A percentile compares a stretch with the other conserved stretches of the same genome.
Evolutionary conservation across 78 protist genomes (phyloP).

Genomic region (Goniomonas avonlea): DNA sequence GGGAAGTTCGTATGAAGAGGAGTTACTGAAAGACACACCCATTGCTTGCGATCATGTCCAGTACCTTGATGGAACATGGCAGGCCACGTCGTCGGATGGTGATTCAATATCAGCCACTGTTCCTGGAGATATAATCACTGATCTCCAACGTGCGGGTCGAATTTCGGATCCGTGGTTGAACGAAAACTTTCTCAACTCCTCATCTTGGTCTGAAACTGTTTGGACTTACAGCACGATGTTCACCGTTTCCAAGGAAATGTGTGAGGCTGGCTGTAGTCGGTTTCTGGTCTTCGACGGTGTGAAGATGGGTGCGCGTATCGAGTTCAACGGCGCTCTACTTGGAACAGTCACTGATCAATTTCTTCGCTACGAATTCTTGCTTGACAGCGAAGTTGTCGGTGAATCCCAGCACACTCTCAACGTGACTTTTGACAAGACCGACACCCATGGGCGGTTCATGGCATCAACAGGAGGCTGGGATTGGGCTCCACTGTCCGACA

Average conservation of each 20-base stretch:
- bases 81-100: not conserved
- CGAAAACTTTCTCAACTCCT: constrained; percentile 1
- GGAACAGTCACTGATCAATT: constrained; percentile 19
- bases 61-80: constrained; percentile 29
- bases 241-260: too few species aligned
- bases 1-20: too few species aligned
- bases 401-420: not conserved
- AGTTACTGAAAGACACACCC: too few species aligned
- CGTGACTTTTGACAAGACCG: too few species aligned
- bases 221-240: constrained; percentile 26
- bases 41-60: not conserved
- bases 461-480: constrained; percentile 37
- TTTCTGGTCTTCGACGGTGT: constrained; percentile 41
- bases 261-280: too few species aligned
- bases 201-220: not conserved
- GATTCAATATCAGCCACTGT: constrained; percentile 4
- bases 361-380: not conserved
- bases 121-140: constrained; percentile 32
- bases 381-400: not conserved
- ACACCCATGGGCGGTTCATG: constrained; percentile 26
- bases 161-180: constrained; percentile 10
- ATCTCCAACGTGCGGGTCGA: not conserved
- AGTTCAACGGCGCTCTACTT: not conserved
- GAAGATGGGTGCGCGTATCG: constrained; percentile 21
- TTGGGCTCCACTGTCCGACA: constrained; percentile 24